Conservation (phyloP, 2,329 filamentous ascomycete species). For the Diplodia intermedia region DNA sequence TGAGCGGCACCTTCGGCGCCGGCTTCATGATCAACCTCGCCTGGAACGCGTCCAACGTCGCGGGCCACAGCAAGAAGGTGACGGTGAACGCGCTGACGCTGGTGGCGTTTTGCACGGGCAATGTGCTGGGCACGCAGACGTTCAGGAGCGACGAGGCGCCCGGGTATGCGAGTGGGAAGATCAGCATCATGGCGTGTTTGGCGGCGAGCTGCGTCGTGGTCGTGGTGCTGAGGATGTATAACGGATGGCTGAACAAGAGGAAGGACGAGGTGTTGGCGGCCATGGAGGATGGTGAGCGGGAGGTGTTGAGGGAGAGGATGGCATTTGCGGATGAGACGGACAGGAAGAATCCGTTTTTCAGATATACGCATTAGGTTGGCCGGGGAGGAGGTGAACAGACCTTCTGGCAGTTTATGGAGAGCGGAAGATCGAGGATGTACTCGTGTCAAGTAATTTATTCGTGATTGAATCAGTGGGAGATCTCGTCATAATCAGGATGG, state of each 20-base stretch:
- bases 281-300: constrained; percentile 40
- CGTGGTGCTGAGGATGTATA: constrained; percentile 43
- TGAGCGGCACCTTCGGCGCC: constrained; percentile 46
- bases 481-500: too few species aligned
- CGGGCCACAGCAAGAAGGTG: constrained; percentile 59
- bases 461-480: too few species aligned
- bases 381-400: too few species aligned
- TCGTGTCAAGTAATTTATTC: too few species aligned
- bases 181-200: constrained; percentile 44
- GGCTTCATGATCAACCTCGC: constrained; percentile 51
- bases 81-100: constrained; percentile 56
- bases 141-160: constrained; percentile 54
- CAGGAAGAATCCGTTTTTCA: constrained; percentile 43
- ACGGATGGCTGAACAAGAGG: constrained; percentile 41
- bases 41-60: constrained; percentile 56
- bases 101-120: constrained; percentile 53
- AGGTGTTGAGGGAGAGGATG: constrained; percentile 39
- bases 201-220: constrained; percentile 41
- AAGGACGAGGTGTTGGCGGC: constrained; percentile 38
- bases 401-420: too few species aligned
- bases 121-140: constrained; percentile 55
- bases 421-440: too few species aligned
- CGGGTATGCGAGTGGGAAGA: constrained; percentile 51
- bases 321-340: constrained; percentile 44
- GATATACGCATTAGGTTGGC: constrained; percentile 39